Evolutionary conservation across 1,284 basidiomycete genomes (phyloP).

Genomic region (Cutaneotrichosporon sp.): DNA sequence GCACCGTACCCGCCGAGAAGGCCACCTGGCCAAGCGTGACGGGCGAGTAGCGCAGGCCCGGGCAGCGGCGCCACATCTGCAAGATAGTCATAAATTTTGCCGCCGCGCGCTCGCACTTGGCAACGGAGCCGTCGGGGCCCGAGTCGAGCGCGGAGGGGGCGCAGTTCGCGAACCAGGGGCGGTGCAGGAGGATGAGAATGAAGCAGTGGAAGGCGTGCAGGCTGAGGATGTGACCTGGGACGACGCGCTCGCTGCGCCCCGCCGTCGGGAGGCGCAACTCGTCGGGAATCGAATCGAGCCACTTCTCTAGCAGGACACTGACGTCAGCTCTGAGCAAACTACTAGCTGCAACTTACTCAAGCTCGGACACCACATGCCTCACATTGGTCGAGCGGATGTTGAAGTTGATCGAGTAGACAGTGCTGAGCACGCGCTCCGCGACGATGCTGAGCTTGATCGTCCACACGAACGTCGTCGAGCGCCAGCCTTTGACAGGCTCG

Average conservation of each 20-base stretch:
- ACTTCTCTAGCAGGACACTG: conserved; percentile 21
- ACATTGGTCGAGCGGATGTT: conserved; percentile 20
- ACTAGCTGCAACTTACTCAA: conserved; percentile 14
- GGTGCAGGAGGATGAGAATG: conserved; percentile 32
- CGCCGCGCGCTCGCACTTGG: conserved; percentile 22
- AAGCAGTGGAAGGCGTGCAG: conserved; percentile 31
- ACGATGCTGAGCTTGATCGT: conserved; percentile 27
- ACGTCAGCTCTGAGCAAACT: neutral
- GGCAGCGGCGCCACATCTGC: conserved; percentile 28
- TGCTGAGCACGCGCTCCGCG: conserved; percentile 26
- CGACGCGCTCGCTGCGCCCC: conserved; percentile 6
- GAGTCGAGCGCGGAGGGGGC: conserved; percentile 1
- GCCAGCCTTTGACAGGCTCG: conserved; percentile 25
- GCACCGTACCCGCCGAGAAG: conserved; percentile 39
- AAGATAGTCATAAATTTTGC: conserved; percentile 30
- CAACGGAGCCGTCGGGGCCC: conserved; percentile 10
- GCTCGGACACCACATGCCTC: conserved; percentile 19
- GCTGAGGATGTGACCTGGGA: conserved; percentile 30
- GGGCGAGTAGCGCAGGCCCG: conserved; percentile 39
- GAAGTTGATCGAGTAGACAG: conserved; percentile 23
- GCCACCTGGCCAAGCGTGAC: conserved; percentile 36
- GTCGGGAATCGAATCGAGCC: conserved; percentile 27
- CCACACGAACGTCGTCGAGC: conserved; percentile 28
- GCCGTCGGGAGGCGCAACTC: conserved; percentile 16
- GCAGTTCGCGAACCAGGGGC: conserved; percentile 26